Evolutionary conservation across 2,329 filamentous ascomycete species (phyloP).

Genomic region (Epicoccum nigrum): DNA sequence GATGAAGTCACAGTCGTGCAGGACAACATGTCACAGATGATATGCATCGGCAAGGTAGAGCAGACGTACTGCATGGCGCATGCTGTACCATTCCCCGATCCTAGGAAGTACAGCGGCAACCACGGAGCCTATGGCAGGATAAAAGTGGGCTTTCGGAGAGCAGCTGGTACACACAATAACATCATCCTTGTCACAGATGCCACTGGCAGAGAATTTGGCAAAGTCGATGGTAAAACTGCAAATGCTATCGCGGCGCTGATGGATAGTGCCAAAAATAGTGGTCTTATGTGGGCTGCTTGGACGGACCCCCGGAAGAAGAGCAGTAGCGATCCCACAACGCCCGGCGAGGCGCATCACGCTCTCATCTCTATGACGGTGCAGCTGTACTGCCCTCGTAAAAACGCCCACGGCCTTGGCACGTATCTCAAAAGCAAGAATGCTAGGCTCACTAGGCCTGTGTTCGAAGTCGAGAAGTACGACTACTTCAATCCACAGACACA

Average conservation of each 20-base stretch:
- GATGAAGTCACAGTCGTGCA: conserved; percentile 63
- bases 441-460: conserved; percentile 67
- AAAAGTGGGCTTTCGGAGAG: conserved; percentile 71
- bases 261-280: conserved; percentile 64
- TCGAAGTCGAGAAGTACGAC: conserved; percentile 68
- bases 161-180: conserved; percentile 55
- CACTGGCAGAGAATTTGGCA: conserved; percentile 73
- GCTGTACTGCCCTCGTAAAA: conserved; percentile 76
- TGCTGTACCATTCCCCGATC: conserved; percentile 71
- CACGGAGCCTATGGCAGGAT: conserved; percentile 68
- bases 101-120: conserved; percentile 65
- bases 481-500: conserved; percentile 75
- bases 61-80: conserved; percentile 70
- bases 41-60: conserved; percentile 82
- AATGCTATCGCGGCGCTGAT: conserved; percentile 73
- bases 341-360: conserved; percentile 24
- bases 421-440: conserved; percentile 70
- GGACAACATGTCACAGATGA: conserved; percentile 69
- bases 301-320: conserved; percentile 70
- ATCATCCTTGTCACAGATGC: conserved; percentile 80
- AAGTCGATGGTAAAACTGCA: conserved; percentile 72
- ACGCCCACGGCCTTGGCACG: conserved; percentile 68
- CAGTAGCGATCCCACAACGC: conserved; percentile 57
- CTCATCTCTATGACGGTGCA: conserved; percentile 69
- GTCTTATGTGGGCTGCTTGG: conserved; percentile 73